Conservation (phyloP, 2,329 filamentous ascomycete species). For the Xylariaceae sp. region DNA sequence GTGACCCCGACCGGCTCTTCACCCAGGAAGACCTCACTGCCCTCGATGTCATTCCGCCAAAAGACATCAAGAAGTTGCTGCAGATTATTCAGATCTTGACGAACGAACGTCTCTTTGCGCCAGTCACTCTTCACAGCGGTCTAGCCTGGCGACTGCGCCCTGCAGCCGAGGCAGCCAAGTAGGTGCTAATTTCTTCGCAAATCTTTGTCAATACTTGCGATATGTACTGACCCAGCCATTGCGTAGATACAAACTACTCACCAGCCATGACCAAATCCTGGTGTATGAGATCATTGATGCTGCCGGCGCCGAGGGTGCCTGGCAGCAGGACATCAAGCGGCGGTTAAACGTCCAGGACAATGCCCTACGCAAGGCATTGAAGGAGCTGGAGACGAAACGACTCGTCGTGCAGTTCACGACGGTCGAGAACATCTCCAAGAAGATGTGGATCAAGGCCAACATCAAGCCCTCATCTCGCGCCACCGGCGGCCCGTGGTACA, state of each 20-base stretch:
- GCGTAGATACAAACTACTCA: conserved; percentile 52
- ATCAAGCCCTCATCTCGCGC: conserved; percentile 83
- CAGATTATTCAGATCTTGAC: conserved; percentile 53
- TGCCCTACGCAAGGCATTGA: conserved; percentile 73
- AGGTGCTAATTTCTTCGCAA: conserved; percentile 23
- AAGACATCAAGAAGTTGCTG: conserved; percentile 50
- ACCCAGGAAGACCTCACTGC: conserved; percentile 54
- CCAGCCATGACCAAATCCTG: conserved; percentile 69
- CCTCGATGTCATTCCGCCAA: conserved; percentile 52
- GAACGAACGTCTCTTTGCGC: conserved; percentile 55
- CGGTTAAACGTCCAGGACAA: conserved; percentile 79
- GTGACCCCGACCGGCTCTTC: conserved; percentile 45
- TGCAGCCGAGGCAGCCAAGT: conserved; percentile 59
- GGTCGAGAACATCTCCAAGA: conserved; percentile 83
- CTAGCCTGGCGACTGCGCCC: conserved; percentile 56
- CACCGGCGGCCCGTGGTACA: conserved; percentile 92
- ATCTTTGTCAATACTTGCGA: background rate
- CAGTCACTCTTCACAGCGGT: conserved; percentile 39
- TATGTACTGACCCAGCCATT: background rate
- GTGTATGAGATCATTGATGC: conserved; percentile 89
- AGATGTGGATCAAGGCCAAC: conserved; percentile 90
- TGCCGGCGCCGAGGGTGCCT: conserved; percentile 78
- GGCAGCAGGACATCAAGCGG: conserved; percentile 78
- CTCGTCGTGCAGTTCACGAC: conserved; percentile 87
- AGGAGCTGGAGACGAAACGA: conserved; percentile 73